Conservation (phyloP, 305 asterid species). For the Rubia tinctorum region DNA sequence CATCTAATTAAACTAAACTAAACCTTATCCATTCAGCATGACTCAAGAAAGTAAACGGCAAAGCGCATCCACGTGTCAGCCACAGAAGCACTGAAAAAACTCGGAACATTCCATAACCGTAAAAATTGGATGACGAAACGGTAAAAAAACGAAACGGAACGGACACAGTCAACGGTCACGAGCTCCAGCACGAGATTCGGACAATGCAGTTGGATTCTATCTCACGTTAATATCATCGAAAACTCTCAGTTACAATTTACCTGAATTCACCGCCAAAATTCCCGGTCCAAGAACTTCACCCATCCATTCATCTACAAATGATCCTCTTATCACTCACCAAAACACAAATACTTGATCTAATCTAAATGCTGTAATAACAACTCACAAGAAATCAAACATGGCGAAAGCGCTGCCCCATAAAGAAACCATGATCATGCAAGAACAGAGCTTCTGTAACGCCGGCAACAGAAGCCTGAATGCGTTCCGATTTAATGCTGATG, state of each 20-base stretch:
- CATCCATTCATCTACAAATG: background rate
- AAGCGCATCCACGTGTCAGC: background rate
- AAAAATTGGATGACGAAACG: background rate
- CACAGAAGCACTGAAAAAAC: background rate
- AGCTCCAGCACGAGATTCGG: background rate
- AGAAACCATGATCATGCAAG: conserved; percentile 18
- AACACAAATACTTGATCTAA: background rate
- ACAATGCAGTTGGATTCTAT: background rate
- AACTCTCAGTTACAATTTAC: background rate
- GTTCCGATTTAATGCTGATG: conserved; percentile 72
- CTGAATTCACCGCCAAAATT: conserved; percentile 1
- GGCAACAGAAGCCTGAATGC: conserved; percentile 19
- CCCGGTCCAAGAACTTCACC: background rate
- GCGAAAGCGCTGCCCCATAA: conserved; percentile 28
- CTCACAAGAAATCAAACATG: conserved; percentile 14
- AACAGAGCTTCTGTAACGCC: background rate
- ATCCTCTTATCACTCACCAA: background rate
- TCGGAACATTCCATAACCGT: background rate
- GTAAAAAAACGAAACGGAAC: background rate
- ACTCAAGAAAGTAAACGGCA: background rate
- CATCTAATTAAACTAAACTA: too few species aligned
- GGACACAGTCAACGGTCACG: background rate
- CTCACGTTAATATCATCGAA: background rate
- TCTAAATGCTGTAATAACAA: background rate
- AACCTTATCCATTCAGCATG: background rate